Evolutionary conservation across 1,284 basidiomycete species (phyloP), one percentile per base, ranked within the genome.

Genomic region (Boletus mariae): DNA sequence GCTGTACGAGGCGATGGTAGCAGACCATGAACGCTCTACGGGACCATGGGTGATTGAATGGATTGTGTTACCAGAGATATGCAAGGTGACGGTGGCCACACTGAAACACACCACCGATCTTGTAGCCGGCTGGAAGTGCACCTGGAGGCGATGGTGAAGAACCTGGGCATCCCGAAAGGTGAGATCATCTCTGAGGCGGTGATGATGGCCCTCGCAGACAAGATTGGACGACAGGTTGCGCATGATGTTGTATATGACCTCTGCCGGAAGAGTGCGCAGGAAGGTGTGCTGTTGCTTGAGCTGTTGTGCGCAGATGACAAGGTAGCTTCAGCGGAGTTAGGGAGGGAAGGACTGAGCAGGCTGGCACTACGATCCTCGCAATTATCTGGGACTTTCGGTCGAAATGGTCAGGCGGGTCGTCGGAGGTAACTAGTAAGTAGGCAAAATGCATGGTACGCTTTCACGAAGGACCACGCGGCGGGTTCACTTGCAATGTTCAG

Each of bases 31-130:
- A 53, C 65, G 75, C n/a, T 72, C 73, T 35, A 76, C 74, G 2
- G 75, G 76, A 20, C 73, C 75, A 35, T 77, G 75, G 75, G 73
- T 77, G 60, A 71, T 77, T 26, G 76, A 77, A 51, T 77, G 75
- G 75, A 73, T 77, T 12, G 71, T 69, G 20, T 53, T 77, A 6
- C 75, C 75, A 0, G 73, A 77, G 58, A 73, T 75, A 43, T 71
- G 63, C 46, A 75, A 69, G 28, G 57, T 78, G 58, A 73, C 72
- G 0, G 71, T 73, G 43, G 71, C 75, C 3, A 66, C 69, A 0
- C 53, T 78, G 49, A 60, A 56, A 51, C 73, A 75, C 45, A 75
- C 72, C 1, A 56, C 54, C 31, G 61, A 65, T 6, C 54, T 77
- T 6, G 51, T 74, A 7, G 57, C 59, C 29, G 75, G 75, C 2